Conservation (phyloP, 129 eudicot species). For the Calendula officinalis region DNA sequence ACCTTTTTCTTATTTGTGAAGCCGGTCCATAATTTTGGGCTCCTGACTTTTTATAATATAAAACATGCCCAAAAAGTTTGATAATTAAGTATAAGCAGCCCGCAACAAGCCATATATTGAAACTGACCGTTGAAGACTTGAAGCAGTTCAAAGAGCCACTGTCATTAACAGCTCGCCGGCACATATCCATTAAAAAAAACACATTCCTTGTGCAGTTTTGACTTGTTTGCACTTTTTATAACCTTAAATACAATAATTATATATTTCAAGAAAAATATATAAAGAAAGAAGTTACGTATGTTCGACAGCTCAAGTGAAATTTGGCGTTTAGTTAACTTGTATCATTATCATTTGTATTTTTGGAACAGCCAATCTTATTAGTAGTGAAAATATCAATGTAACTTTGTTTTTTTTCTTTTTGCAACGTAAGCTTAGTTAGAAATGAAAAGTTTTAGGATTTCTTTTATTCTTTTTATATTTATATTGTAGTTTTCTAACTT, state of each 20-base stretch:
- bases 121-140: conserved; percentile 21
- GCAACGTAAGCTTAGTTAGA: too few relatives aligned
- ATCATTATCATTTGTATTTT: conserved; percentile 10
- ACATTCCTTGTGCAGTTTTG: conserved; percentile 25
- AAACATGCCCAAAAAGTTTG: too few relatives aligned
- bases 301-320: neutral
- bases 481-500: too few relatives aligned
- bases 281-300: neutral
- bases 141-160: conserved; percentile 6
- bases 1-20: too few relatives aligned
- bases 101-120: conserved; percentile 7
- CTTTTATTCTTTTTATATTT: too few relatives aligned
- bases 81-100: neutral
- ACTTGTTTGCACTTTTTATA: conserved; percentile 16
- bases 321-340: conserved; percentile 14
- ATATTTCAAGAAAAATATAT: too few relatives aligned
- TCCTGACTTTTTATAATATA: too few relatives aligned
- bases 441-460: too few relatives aligned
- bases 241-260: neutral
- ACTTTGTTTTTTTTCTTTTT: neutral
- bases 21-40: too few relatives aligned
- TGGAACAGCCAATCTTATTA: neutral
- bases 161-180: conserved; percentile 31
- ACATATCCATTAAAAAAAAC: conserved; percentile 24
- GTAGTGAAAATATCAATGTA: neutral